Evolutionary conservation across 495 filamentous ascomycete genomes (phyloP), one percentile per base, ranked within the genome.

Genomic region (Cryomyces minteri): DNA sequence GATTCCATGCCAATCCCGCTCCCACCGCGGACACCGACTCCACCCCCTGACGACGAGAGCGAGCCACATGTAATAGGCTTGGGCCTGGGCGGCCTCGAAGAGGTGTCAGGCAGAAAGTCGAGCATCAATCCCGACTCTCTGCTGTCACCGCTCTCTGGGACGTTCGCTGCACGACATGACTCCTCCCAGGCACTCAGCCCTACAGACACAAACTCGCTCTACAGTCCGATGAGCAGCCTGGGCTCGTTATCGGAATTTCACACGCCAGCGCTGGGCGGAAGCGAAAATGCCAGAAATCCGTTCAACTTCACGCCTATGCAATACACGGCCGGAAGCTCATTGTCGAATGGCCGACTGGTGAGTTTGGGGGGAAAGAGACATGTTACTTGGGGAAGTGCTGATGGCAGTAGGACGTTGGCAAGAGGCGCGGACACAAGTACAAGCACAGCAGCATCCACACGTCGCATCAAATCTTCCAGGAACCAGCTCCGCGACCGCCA

Each of bases 391-490:
- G 18, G 18, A 25, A 25, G 18, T 25, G 18, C 18, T 25, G 18
- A 25, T 25, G 18, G 18, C 18, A 25, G 18, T 25, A 25, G 18
- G 18, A 25, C 18, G 18, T 95, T 54, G 90, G 88, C 51, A 86
- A 94, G 61, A 77, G 90, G 46, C 80, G 88, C 44, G 90, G 90
- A 31, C 90, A 98, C 67, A 87, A 90, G 57, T 98, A 96, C 72
- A 94, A 94, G 52, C 90, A 96, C 67, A 88, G 82, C 58, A 90
- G 83, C 55, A 84, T 98, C 43, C 18, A 25, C 18, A 25, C 18
- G 18, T 93, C 84, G 18, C 88, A 95, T 59, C 85, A 93, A 60
- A 88, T 98, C 58, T 93, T 98, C 67, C 82, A 92, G 53, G 85
- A 94, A 58, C 90, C 90, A n/a, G 77, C 84, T 2, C 82, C 80